Evolutionary conservation across 1,284 basidiomycete species (phyloP), one percentile per base, ranked within the genome.

Genomic region (Cryptococcus sp.): DNA sequence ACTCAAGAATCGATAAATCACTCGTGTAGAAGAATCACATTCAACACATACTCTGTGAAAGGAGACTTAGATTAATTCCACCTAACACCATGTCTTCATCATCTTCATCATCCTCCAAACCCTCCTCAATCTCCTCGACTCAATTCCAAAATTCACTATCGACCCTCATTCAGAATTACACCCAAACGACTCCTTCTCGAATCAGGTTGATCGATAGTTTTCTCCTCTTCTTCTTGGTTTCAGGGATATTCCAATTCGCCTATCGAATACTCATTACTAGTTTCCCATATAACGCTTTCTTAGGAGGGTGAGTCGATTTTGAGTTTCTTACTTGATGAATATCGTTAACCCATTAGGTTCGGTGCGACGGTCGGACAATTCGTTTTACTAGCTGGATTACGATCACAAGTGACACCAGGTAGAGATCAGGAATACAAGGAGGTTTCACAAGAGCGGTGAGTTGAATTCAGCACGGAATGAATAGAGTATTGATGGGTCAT

Each of bases 211-310:
- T 98, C 74, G 95, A 98, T 79, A 81, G 85, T 10, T 97, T 97
- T 80, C 81, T 98, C 61, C 80, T 90, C 58, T 97, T 97, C 81
- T 83, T 97, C 68, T 86, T 98, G 80, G 80, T 96, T 46, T 88
- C 90, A 2, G 96, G 95, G 64, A 82, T 96, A 60, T 76, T 86
- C 43, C 93, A 97, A 75, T 97, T 99, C 76, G 78, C 84, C 14
- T 98, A 98, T 79, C 92, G 95, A 76, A 76, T 96, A 36, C 81
- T 92, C 61, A 81, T 98, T 62, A 92, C 93, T 55, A 89, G 88
- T 79, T 98, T 87, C 76, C 95, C 95, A 13, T 98, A 96, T 82
- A 97, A 98, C 68, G 91, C 94, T 37, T 99, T 98, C 79, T 78
- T 97, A 58, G 87, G 92, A 65, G 92, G 93, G 93, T 98, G 78